These are phyloP conservation scores for Phytophthora constricta DNA, from an alignment of 352 stramenopile species.

Conservation along the genomic window DNA sequence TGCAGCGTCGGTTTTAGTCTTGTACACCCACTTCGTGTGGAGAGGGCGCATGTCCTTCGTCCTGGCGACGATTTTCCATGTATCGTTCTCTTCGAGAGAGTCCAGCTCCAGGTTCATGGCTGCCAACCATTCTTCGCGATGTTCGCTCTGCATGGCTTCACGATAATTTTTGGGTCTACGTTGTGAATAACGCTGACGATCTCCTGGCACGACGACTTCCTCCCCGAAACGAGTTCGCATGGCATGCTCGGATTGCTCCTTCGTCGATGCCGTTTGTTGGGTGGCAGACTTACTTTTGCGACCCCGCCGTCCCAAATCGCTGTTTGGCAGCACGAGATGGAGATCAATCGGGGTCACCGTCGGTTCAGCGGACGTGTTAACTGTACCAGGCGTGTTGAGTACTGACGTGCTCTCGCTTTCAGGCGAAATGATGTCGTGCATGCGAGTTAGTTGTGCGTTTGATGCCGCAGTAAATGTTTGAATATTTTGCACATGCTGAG, in stretches of 20 bases:
- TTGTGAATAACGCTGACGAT: no score
- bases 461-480: not conserved
- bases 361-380: no score
- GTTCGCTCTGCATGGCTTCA: not conserved
- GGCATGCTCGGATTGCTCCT: no score
- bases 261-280: no score
- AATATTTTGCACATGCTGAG: conserved; percentile 8
- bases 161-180: not conserved
- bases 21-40: conserved; percentile 39
- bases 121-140: not conserved
- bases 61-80: not conserved
- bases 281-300: no score
- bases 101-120: conserved; percentile 7
- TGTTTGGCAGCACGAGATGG: no score
- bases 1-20: conserved; percentile 24
- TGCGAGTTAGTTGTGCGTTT: conserved; percentile 1
- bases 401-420: not conserved
- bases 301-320: no score
- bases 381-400: no score
- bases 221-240: no score
- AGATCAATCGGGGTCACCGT: no score
- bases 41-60: not conserved
- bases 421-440: no score
- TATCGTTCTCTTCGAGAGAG: conserved; percentile 21
- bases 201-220: no score